Conservation (phyloP, 2,329 filamentous ascomycete species). For the Botrytis hyacinthi region DNA sequence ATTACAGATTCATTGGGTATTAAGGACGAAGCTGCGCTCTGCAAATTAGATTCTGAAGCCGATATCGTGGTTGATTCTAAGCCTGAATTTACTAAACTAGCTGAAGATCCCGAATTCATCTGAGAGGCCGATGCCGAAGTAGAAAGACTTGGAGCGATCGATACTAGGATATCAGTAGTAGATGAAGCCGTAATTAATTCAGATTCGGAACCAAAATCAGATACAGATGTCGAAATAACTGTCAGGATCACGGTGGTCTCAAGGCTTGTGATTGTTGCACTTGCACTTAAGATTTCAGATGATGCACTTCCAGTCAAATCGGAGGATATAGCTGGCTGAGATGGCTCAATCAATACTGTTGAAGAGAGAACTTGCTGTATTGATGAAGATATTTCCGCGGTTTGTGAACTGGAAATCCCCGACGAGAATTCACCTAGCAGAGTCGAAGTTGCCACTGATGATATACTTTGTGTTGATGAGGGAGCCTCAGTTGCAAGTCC, state of each 20-base stretch:
- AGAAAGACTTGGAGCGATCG: neutral
- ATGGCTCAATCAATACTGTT: neutral
- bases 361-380: neutral
- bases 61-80: neutral
- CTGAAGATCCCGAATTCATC: neutral
- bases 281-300: neutral
- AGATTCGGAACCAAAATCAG: neutral
- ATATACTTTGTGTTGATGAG: neutral
- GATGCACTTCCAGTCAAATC: neutral
- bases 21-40: neutral
- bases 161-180: neutral
- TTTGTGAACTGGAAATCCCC: neutral
- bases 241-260: neutral
- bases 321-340: neutral
- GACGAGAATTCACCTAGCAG: neutral
- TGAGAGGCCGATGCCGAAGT: neutral
- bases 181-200: neutral
- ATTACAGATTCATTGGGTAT: neutral
- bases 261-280: neutral
- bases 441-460: neutral
- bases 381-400: neutral
- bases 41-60: neutral
- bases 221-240: neutral
- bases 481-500: neutral
- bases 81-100: neutral